phyloP scores from a whole-genome alignment of 2,329 filamentous ascomycete species.

The Xylariaceae sp. region DNA sequence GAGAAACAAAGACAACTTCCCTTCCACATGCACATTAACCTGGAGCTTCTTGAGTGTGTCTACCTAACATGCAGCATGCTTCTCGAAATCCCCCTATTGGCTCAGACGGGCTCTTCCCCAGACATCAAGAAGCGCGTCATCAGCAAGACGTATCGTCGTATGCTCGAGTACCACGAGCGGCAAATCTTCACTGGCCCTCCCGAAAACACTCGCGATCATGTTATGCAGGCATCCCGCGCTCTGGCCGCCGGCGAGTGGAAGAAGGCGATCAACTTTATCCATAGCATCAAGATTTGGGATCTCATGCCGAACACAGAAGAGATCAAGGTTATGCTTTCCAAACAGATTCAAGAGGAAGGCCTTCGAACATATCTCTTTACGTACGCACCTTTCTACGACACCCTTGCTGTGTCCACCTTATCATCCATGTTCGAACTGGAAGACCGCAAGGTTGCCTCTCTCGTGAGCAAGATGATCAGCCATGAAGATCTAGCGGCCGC shows the following conservation, averaged over 20 bases:
- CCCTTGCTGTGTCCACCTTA: constrained; percentile 77
- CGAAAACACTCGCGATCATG: constrained; percentile 97
- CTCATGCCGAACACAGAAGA: constrained; percentile 87
- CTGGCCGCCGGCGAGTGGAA: constrained; percentile 98
- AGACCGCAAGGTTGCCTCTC: constrained; percentile 82
- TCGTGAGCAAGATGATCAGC: constrained; percentile 99
- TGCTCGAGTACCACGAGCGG: constrained; percentile 98
- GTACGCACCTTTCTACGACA: constrained; percentile 98
- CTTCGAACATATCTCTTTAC: constrained; percentile 98
- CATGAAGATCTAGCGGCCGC: constrained; percentile 96
- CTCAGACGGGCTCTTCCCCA: constrained; percentile 91
- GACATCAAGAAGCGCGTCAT: constrained; percentile 97
- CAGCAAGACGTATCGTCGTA: constrained; percentile 98
- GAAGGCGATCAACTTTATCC: constrained; percentile 88
- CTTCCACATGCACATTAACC: constrained; percentile 99
- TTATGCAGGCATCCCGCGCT: constrained; percentile 98
- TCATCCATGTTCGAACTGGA: constrained; percentile 94
- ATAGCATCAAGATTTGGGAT: constrained; percentile 99
- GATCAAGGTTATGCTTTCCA: constrained; percentile 95
- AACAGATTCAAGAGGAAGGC: constrained; percentile 98
- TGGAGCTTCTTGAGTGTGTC: constrained; percentile 95
- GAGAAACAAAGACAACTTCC: constrained; percentile 96
- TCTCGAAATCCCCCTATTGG: constrained; percentile 92
- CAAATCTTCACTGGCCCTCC: constrained; percentile 98
- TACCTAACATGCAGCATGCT: constrained; percentile 99